Evolutionary conservation across 2,329 filamentous ascomycete species (phyloP).

Genomic region (Diaporthe sp.): DNA sequence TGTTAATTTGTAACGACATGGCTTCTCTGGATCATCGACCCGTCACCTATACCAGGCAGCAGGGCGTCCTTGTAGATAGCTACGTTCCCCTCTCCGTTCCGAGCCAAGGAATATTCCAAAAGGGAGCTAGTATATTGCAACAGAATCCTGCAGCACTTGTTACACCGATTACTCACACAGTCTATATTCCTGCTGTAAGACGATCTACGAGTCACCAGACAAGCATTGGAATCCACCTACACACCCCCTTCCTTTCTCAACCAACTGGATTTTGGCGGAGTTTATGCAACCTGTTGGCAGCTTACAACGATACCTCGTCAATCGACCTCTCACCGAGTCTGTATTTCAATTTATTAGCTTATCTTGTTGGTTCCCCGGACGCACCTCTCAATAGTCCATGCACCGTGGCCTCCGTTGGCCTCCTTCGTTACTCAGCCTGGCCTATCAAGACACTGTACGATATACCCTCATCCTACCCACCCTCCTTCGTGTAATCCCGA

Average conservation of each 20-base stretch:
- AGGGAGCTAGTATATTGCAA: background rate
- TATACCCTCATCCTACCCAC: background rate
- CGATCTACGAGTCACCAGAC: background rate
- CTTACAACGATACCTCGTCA: background rate
- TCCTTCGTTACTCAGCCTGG: background rate
- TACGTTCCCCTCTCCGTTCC: background rate
- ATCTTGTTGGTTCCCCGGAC: background rate
- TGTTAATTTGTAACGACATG: background rate
- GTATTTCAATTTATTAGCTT: background rate
- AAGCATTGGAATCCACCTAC: background rate
- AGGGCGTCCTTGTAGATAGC: background rate
- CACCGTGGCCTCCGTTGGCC: background rate
- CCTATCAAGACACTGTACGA: background rate
- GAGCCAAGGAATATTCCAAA: background rate
- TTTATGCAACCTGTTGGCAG: background rate
- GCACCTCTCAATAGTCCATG: background rate
- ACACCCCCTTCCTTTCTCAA: background rate
- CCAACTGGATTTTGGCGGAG: background rate
- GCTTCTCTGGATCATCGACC: background rate
- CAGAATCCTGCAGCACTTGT: background rate
- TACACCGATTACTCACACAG: background rate
- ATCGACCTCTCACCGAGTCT: background rate
- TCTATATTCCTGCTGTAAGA: background rate
- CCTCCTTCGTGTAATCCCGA: no score
- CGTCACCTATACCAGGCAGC: background rate